Evolutionary conservation across 78 protist genomes (phyloP), one percentile per base, ranked within the genome.

Genomic region (Pigoraptor vietnamica): DNA sequence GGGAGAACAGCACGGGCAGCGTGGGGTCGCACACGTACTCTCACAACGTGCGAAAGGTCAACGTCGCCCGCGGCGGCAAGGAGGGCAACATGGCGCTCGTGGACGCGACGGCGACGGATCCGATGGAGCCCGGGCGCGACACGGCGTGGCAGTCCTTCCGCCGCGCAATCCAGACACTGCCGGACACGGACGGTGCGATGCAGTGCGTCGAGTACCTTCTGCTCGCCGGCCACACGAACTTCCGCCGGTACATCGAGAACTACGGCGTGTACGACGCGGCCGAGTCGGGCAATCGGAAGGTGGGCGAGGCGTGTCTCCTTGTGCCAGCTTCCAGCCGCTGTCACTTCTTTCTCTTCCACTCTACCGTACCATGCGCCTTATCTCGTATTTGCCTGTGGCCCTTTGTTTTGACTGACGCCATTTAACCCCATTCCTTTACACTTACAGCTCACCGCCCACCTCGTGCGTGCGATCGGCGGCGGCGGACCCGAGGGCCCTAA

Each of bases 61-160:
- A 2, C 40, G 55, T 29, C 0, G 86, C 90, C 23, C 90, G 90
- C 67, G 91, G 91, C 2, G 86, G 86, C 84, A 82, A 86, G 33
- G 92, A 92, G 37, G 93, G 93, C 39, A 55, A 92, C 89, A 37
- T 0, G 23, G 93, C 93, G 23, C 90, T 92, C 23, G n/a, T 25
- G 1, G 32, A 25, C 34, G 1, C 34, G 84, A 79, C 32, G 32
- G 10, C 32, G 32, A 25, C 32, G 32, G 84, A 79, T 25, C 84
- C 84, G 21, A 2, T 21, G 34, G 32, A 79, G 34, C 84, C 21
- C 9, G 32, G 10, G 35, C 10, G 32, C 32, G 21, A 14, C n/a
- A 2, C 1, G 34, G 1, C 34, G 34, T 2, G 10, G 84, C 84
- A 79, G 34, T 1, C 32, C 84, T 79, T 79, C 84, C 32, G 21